Conservation (phyloP, 2,329 filamentous ascomycete genomes). For the Chalara sp. region DNA sequence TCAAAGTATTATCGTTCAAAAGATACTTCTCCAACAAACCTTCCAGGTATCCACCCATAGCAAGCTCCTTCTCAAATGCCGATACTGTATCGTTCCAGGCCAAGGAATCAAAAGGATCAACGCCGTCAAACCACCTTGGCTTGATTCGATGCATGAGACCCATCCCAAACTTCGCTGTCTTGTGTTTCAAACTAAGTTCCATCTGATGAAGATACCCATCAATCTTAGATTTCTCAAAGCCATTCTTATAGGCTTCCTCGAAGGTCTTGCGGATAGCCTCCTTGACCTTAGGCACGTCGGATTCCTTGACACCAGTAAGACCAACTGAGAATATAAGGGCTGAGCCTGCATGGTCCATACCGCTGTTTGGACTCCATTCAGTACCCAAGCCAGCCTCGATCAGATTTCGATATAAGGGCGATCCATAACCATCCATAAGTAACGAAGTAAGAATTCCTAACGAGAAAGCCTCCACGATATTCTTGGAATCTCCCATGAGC, state of each 20-base stretch:
- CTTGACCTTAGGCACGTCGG: conserved; percentile 72
- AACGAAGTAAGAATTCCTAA: conserved; percentile 75
- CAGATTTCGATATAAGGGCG: conserved; percentile 80
- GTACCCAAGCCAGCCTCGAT: conserved; percentile 87
- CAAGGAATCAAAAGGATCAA: conserved; percentile 84
- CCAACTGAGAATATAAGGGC: conserved; percentile 84
- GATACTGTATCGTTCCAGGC: conserved; percentile 87
- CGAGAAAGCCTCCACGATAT: conserved; percentile 85
- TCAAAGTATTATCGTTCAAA: conserved; percentile 77
- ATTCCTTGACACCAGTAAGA: conserved; percentile 79
- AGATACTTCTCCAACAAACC: conserved; percentile 83
- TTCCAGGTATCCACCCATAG: conserved; percentile 75
- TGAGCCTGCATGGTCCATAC: conserved; percentile 74
- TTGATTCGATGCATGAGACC: conserved; percentile 82
- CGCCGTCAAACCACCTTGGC: conserved; percentile 90
- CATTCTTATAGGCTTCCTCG: conserved; percentile 60
- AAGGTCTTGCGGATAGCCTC: conserved; percentile 67
- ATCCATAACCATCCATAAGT: conserved; percentile 90
- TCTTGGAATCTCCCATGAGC: conserved; percentile 75
- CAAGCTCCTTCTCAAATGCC: conserved; percentile 72
- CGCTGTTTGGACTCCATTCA: conserved; percentile 91
- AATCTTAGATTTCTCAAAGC: conserved; percentile 85
- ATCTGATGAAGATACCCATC: conserved; percentile 91
- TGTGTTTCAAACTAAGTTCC: conserved; percentile 90
- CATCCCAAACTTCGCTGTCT: conserved; percentile 93